Base-by-base conservation (phyloP, 345 rosid species). In the Gossypium herbaceum region DNA sequence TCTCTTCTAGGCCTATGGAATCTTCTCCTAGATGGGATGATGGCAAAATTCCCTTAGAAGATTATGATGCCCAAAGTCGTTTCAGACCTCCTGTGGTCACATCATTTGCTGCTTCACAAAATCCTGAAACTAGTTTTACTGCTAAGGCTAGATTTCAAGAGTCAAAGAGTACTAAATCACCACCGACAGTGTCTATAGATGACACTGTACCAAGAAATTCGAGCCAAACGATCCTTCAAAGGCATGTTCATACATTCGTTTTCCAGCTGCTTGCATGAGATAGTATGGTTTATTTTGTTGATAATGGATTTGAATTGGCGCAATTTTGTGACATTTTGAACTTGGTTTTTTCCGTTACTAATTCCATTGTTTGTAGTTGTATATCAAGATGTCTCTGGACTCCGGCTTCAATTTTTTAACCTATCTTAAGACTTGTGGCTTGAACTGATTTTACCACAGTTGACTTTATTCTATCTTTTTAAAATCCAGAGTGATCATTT, bases 71-170 rank as follows among this genome's bases (percentile, higher is more conserved):
- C 71, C 83, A 63, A 77, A 73, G 74, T 78, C 81, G 58, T 74
- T 67, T 73, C 34, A 76, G 78, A 71, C 79, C 89, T 73, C 81
- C 88, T 82, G 76, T 84, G 51, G 75, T 74, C 51, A 71, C 86
- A 56, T 85, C 95, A 78, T 85, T 86, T 78, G 76, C 72, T 85
- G 92, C 86, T 78, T 83, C 91, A 39, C 86, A 81, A 72, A 83
- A 78, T 77, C 78, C 83, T 71, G 97, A 90, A 76, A 82, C 80
- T 76, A 85, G 81, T 77, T 69, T 81, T 68, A 82, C 86, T 44
- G 94, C 91, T 61, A 87, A 81, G 80, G 71, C 84, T 69, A 85
- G 83, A 82, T 78, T 73, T 56, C 94, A 85, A 68, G 94, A 92
- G 48, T 81, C 81, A 65, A 86, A 80, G 83, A 85, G 89, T 71